Percentiles rank a stretch among this genome's conserved stretches.
phyloP scores from a whole-genome alignment of 1,284 basidiomycete species.

The Tremellales sp. region DNA sequence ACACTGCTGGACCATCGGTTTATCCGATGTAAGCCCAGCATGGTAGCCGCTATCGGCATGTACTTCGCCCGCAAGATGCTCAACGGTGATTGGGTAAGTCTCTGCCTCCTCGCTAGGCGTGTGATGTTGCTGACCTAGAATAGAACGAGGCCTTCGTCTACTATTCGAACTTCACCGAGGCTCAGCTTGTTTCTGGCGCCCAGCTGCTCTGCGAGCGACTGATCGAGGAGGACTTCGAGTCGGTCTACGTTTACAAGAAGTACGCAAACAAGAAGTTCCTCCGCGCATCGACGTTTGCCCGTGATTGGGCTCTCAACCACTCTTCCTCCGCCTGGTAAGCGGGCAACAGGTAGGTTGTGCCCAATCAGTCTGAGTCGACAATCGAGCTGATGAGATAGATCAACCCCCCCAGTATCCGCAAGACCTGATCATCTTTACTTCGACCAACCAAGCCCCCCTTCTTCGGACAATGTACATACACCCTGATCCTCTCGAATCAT shows the following conservation, averaged over 20 bases:
- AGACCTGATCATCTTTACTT: too few species aligned
- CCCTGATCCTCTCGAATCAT: too few species aligned
- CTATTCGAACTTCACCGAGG: conserved; percentile 89
- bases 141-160: conserved; percentile 88
- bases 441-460: not conserved
- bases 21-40: conserved; percentile 85
- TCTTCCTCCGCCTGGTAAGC: conserved; percentile 17
- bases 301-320: conserved; percentile 51
- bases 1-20: conserved; percentile 91
- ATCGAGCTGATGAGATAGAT: too few species aligned
- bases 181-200: conserved; percentile 80
- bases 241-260: conserved; percentile 90
- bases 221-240: conserved; percentile 70
- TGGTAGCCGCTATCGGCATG: conserved; percentile 98
- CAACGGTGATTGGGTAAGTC: conserved; percentile 88
- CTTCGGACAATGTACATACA: not conserved
- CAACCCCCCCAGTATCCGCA: too few species aligned
- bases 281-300: conserved; percentile 60
- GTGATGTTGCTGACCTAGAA: conserved; percentile 1
- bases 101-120: conserved; percentile 36
- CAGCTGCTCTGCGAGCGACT: conserved; percentile 81
- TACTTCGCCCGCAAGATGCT: conserved; percentile 89
- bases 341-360: too few species aligned
- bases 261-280: conserved; percentile 97
- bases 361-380: too few species aligned